phyloP scores from a whole-genome alignment of 805 yeast genomes.

The Wickerhamomyces bovis region DNA sequence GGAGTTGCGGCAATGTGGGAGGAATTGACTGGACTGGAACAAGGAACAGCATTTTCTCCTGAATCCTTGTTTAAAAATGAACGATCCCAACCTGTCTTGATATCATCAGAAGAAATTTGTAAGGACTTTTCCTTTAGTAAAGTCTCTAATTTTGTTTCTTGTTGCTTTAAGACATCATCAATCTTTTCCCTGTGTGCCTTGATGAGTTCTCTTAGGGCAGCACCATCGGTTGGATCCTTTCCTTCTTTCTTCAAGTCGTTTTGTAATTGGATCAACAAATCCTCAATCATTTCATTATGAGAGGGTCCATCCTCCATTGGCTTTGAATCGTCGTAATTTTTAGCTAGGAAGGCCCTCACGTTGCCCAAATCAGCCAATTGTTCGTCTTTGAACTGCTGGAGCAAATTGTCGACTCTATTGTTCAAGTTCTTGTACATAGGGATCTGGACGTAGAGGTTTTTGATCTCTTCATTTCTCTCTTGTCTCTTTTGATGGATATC shows the following conservation, averaged over 20 bases:
- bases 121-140: slow-evolving; percentile 63
- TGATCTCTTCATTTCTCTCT: slow-evolving; percentile 73
- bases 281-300: slow-evolving; percentile 90
- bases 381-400: slow-evolving; percentile 33
- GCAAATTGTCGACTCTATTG: slow-evolving; percentile 60
- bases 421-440: slow-evolving; percentile 77
- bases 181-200: slow-evolving; percentile 66
- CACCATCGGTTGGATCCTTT: slow-evolving; percentile 36
- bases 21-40: slow-evolving; percentile 12
- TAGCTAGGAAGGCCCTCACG: slow-evolving; percentile 38
- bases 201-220: slow-evolving; percentile 31
- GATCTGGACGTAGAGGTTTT: slow-evolving; percentile 65
- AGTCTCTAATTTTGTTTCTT: slow-evolving; percentile 57
- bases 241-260: slow-evolving; percentile 49
- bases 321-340: slow-evolving; percentile 57
- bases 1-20: background rate
- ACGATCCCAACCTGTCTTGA: slow-evolving; percentile 87
- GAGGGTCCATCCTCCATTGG: slow-evolving; percentile 50
- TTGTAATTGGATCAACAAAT: slow-evolving; percentile 70
- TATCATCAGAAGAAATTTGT: slow-evolving; percentile 85
- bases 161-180: slow-evolving; percentile 56
- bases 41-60: slow-evolving; percentile 9
- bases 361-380: slow-evolving; percentile 28
- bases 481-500: slow-evolving; percentile 91
- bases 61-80: slow-evolving; percentile 66